phyloP scores from a whole-genome alignment of 495 filamentous ascomycete genomes.

The Xylaria venustula region DNA sequence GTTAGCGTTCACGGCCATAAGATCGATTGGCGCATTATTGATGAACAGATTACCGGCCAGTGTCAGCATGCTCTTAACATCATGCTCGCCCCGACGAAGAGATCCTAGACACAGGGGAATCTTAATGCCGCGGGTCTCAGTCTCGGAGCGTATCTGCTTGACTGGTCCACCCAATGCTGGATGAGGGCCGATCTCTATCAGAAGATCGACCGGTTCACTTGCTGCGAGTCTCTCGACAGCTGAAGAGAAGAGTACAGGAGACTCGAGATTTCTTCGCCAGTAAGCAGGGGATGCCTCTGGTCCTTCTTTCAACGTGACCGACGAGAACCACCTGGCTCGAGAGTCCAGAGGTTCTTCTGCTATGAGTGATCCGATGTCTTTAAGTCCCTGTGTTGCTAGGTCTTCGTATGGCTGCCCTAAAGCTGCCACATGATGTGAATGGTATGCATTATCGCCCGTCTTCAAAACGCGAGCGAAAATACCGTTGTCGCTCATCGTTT shows the following conservation, averaged over 20 bases:
- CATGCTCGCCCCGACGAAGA: slow-evolving; percentile 19
- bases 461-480: slow-evolving; percentile 38
- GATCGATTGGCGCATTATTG: neutral
- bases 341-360: neutral
- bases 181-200: slow-evolving; percentile 61
- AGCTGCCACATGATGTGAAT: slow-evolving; percentile 59
- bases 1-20: slow-evolving; percentile 12
- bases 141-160: slow-evolving; percentile 39
- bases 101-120: slow-evolving; percentile 23
- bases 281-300: slow-evolving; percentile 21
- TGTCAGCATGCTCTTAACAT: neutral
- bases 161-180: slow-evolving; percentile 50
- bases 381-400: neutral
- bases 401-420: slow-evolving; percentile 35
- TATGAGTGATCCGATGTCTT: neutral
- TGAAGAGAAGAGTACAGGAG: slow-evolving; percentile 36
- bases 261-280: slow-evolving; percentile 40
- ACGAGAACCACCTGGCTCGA: slow-evolving; percentile 4
- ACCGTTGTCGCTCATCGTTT: slow-evolving; percentile 48
- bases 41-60: slow-evolving; percentile 11
- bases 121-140: neutral
- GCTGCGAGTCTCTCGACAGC: slow-evolving; percentile 25
- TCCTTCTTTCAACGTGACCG: slow-evolving; percentile 3
- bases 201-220: neutral
- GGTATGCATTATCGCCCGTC: slow-evolving; percentile 51